Conservation (phyloP, 495 filamentous ascomycete species). For the Annulohypoxylon bovei region DNA sequence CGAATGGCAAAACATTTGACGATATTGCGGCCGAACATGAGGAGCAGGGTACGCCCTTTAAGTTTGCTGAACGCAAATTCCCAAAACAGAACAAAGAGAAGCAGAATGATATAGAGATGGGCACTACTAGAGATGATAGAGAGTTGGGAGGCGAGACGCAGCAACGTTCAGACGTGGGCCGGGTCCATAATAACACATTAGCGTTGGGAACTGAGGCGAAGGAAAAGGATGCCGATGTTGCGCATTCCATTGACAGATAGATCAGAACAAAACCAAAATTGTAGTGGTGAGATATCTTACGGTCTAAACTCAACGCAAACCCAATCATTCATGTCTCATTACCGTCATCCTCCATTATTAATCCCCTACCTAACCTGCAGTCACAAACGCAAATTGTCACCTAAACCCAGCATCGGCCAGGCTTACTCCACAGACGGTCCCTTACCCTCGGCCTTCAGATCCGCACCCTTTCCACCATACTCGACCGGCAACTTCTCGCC, state of each 20-base stretch:
- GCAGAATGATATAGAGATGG: slow-evolving; percentile 14
- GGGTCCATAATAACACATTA: background rate
- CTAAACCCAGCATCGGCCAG: background rate
- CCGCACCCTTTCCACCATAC: slow-evolving; percentile 77
- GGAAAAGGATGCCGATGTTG: background rate
- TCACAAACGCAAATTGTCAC: background rate
- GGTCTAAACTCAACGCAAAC: slow-evolving; percentile 26
- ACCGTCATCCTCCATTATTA: slow-evolving; percentile 28
- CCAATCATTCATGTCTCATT: slow-evolving; percentile 35
- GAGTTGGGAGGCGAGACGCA: background rate
- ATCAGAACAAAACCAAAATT: slow-evolving; percentile 15
- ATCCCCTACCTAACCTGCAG: background rate
- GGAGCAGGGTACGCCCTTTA: slow-evolving; percentile 47
- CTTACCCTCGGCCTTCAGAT: slow-evolving; percentile 52
- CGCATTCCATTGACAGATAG: slow-evolving; percentile 6
- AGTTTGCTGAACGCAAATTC: slow-evolving; percentile 53
- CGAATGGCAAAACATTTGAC: slow-evolving; percentile 68
- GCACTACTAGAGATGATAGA: background rate
- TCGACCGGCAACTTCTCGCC: slow-evolving; percentile 68
- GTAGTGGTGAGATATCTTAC: slow-evolving; percentile 28
- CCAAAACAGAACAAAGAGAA: slow-evolving; percentile 6
- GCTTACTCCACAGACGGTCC: slow-evolving; percentile 45
- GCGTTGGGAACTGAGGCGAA: background rate
- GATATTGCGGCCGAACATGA: slow-evolving; percentile 64
- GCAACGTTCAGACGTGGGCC: background rate